These are phyloP conservation scores for Drechslerella dactyloides DNA, from an alignment of 2,329 filamentous ascomycete genomes.

Conservation along the genomic window DNA sequence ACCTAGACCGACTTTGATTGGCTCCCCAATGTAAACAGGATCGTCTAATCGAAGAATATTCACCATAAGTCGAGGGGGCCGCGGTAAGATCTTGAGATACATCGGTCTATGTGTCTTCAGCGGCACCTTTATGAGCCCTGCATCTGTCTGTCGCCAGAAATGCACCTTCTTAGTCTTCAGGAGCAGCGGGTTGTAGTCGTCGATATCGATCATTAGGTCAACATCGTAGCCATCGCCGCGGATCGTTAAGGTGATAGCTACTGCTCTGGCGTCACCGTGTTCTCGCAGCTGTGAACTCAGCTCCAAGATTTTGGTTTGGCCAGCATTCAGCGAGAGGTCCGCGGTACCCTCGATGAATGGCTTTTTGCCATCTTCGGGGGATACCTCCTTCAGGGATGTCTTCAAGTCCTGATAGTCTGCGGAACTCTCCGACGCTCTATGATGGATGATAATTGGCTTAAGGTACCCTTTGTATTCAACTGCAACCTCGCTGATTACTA, in stretches of 20 bases:
- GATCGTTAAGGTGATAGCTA: slow-evolving; percentile 58
- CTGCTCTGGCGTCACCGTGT: slow-evolving; percentile 75
- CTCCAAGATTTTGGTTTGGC: slow-evolving; percentile 73
- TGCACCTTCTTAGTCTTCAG: slow-evolving; percentile 35
- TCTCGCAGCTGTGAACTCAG: slow-evolving; percentile 78
- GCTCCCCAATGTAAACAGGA: slow-evolving; percentile 86
- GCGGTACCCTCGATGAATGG: slow-evolving; percentile 51
- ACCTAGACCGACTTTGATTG: slow-evolving; percentile 71
- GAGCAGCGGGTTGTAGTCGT: slow-evolving; percentile 43
- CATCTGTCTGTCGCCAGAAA: slow-evolving; percentile 34
- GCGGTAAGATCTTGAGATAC: slow-evolving; percentile 79
- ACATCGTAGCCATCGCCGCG: slow-evolving; percentile 40
- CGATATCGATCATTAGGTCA: slow-evolving; percentile 37
- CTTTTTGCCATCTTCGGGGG: slow-evolving; percentile 51
- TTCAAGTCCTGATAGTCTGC: slow-evolving; percentile 44
- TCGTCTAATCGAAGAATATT: slow-evolving; percentile 60
- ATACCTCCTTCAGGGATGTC: slow-evolving; percentile 35
- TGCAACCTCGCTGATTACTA: slow-evolving; percentile 64
- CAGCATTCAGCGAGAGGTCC: slow-evolving; percentile 71
- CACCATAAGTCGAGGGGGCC: slow-evolving; percentile 89
- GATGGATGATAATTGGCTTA: slow-evolving; percentile 63
- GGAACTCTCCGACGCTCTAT: slow-evolving; percentile 51
- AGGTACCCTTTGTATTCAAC: slow-evolving; percentile 67
- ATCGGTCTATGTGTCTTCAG: slow-evolving; percentile 29
- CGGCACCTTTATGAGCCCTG: slow-evolving; percentile 33